Conservation (phyloP, 1,139 yeast genomes). For the Pichia sp. region DNA sequence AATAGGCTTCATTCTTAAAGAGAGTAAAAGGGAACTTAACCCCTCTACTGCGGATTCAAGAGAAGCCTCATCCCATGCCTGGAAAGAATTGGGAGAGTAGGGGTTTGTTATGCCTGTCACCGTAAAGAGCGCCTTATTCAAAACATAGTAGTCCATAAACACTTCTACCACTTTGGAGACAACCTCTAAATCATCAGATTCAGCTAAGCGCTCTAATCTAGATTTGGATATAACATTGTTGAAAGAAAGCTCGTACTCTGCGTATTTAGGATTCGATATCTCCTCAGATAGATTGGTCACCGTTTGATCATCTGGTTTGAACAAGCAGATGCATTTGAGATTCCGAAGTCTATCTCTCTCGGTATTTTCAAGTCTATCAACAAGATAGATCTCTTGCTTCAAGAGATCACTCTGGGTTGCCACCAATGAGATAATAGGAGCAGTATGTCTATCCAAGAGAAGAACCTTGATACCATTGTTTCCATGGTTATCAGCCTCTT, state of each 20-base stretch:
- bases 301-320: constrained; percentile 48
- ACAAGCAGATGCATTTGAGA: constrained; percentile 71
- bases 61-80: constrained; percentile 40
- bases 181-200: constrained; percentile 79
- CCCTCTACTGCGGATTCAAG: constrained; percentile 49
- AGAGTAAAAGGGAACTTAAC: constrained; percentile 57
- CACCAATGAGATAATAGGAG: constrained; percentile 75
- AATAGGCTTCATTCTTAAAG: constrained; percentile 70
- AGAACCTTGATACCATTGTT: constrained; percentile 49
- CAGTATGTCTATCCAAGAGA: constrained; percentile 71
- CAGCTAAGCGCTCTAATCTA: constrained; percentile 80
- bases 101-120: constrained; percentile 31
- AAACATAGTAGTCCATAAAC: constrained; percentile 73
- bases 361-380: constrained; percentile 64
- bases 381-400: constrained; percentile 72
- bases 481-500: constrained; percentile 10
- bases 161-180: constrained; percentile 71
- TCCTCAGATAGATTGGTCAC: constrained; percentile 55
- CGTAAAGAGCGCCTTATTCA: constrained; percentile 59
- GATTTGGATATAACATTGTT: constrained; percentile 68
- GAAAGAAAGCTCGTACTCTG: constrained; percentile 67
- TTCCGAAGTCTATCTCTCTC: constrained; percentile 74
- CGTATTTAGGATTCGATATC: constrained; percentile 69
- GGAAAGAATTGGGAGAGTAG: constrained; percentile 15
- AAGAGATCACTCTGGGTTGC: constrained; percentile 82